Evolutionary conservation across 768 basidiomycete genomes (phyloP), one percentile per base, ranked within the genome.

Genomic region (Kwoniella dendrophila): DNA sequence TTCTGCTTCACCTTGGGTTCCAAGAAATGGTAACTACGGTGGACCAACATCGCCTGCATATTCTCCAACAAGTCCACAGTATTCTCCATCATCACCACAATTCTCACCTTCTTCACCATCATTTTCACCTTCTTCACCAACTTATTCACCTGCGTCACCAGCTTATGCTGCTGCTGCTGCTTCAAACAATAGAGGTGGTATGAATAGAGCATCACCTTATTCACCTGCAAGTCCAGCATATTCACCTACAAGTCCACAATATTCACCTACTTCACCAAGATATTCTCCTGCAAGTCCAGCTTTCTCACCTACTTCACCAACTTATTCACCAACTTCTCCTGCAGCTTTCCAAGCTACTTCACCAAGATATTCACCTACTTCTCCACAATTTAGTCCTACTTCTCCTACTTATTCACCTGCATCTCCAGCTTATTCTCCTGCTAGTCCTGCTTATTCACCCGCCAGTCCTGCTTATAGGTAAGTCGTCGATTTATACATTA

Each of bases 391-490:
- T n/a, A n/a, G n/a, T n/a, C n/a, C n/a, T n/a, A n/a, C n/a, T n/a
- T n/a, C n/a, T n/a, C n/a, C n/a, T 14, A 66, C 88, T 1, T 92
- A 91, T 75, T 92, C 90, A 11, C 92, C 92, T 1, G 89, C 91
- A 30, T 90, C 88, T 73, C 92, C 93, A 0, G 90, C 88, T 0
- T 95, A 92, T 83, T 93, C 92, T 7, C 92, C 92, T 0, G 86
- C 92, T 3, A 93, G 91, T 30, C 92, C 92, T 6, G 90, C 88
- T 72, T 96, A 93, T 79, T 93, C 91, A 11, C 94, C 94, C 2
- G 92, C 94, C 0, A 94, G 92, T 3, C 94, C 94, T n/a, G 86
- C 88, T 7, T 81, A 74, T 62, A 74, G 70, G 56, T 69, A 68
- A 53, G 70, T 69, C 45, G 59, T 34, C 22, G 8, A 50, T 14